Base-by-base conservation (phyloP, 345 rosid species). In the Lumnitzera racemosa region DNA sequence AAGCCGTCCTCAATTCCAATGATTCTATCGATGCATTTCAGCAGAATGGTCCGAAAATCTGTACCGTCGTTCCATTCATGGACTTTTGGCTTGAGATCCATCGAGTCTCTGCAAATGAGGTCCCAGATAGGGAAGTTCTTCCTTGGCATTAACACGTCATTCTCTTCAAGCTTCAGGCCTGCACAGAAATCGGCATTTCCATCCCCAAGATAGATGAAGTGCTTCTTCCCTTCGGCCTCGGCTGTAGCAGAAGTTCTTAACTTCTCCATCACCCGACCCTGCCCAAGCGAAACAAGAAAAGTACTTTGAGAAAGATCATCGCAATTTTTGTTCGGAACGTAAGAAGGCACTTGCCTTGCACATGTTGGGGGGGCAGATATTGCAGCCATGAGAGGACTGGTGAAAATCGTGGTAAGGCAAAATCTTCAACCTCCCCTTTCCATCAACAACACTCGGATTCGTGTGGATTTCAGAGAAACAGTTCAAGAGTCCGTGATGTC, bases 281-380 rank as follows among this genome's bases (percentile, higher is more conserved):
- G 25, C 14, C 31, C 31, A 20, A 20, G 9, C 31, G 13, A 14
- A 50, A 50, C 53, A 53, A 20, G 11, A 0, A 15, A 17, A 53
- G 13, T 12, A 52, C 56, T 12, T 17, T 12, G 24, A 53, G 13
- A 15, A 53, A 20, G 11, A 36, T 36, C 7, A 11, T 12, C 5
- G 17, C 23, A 53, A n/a, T 12, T 12, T 5, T 20, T 12, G 25
- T n/a, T n/a, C 11, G 55, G 20, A 52, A 24, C 0, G 20, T 52
- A 52, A 52, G 13, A n/a, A 59, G 1, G 24, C 5, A 13, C 15
- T 47, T 61, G 61, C 78, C 75, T 74, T 74, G 69, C 75, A 70
- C 74, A 70, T 70, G 55, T 70, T 74, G 47, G 69, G 61, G 27
- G 70, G 74, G 62, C 75, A 70, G 61, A 70, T 63, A 5, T 51